Evolutionary conservation across 805 yeast genomes (phyloP).

Genomic region (Wickerhamomyces pijperi): DNA sequence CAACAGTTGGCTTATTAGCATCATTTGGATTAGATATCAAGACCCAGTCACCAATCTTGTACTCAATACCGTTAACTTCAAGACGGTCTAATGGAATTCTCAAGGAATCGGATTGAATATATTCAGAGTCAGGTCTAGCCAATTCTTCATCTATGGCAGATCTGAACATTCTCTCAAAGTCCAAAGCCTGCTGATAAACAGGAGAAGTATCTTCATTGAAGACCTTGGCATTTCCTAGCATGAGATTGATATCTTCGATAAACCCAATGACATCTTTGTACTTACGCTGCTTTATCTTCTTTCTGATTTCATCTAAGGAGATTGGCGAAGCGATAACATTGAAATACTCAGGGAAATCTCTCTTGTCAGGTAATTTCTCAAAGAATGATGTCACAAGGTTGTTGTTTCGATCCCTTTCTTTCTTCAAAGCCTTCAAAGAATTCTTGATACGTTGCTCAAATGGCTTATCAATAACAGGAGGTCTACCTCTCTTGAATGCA

Average conservation of each 20-base stretch:
- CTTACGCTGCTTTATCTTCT: constrained; percentile 76
- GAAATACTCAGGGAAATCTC: constrained; percentile 33
- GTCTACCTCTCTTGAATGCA: constrained; percentile 65
- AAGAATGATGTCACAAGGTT: constrained; percentile 50
- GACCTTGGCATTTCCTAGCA: constrained; percentile 64
- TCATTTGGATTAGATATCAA: constrained; percentile 81
- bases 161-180: constrained; percentile 52
- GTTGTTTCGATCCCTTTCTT: constrained; percentile 44
- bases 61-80: constrained; percentile 58
- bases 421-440: constrained; percentile 70
- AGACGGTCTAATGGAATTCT: constrained; percentile 76
- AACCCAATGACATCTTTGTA: constrained; percentile 69
- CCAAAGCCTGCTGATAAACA: constrained; percentile 48
- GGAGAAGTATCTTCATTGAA: constrained; percentile 49
- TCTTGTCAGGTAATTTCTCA: constrained; percentile 71
- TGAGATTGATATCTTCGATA: constrained; percentile 61
- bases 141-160: constrained; percentile 55
- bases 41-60: constrained; percentile 92
- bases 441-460: constrained; percentile 88
- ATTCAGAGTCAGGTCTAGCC: constrained; percentile 73
- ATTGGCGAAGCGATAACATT: constrained; percentile 46
- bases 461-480: constrained; percentile 84
- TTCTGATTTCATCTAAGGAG: constrained; percentile 61
- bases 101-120: constrained; percentile 39
- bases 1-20: constrained; percentile 80